Base-by-base conservation (phyloP, 1,139 yeast species). In the Hansenula sp. region DNA sequence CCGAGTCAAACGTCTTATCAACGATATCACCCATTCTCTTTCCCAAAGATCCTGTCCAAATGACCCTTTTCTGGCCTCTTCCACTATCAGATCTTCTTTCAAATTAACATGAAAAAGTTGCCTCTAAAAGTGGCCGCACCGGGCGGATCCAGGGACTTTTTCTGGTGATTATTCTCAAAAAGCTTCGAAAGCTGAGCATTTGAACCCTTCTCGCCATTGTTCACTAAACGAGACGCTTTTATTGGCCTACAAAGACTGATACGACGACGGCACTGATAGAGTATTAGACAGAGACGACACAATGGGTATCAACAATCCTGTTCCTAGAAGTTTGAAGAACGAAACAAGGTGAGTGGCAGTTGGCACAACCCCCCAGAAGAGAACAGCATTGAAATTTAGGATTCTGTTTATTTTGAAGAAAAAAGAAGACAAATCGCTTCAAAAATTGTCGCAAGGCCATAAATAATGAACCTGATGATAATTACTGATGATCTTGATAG, bases 271-370 rank as follows among this genome's bases (percentile, higher is more conserved):
- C 25, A 21, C 31, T 5, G 31, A 28, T 6, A 28, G 13, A 28
- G 31, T 5, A 28, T 28, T 12, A 28, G n/a, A 34, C 30, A 17
- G 49, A 19, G 9, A 12, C 13, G 9, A 12, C 13, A 35, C 43
- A 34, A 79, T 81, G 86, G 88, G 87, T 50, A 76, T 93, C 64
- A 93, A 91, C 68, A 93, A 93, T 76, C 99, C 99, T 37, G 79
- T 93, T 54, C 99, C 99, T 47, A 76, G 96, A 66, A 85, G 94
- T 61, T 76, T 93, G 61, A 83, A 80, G 61, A 81, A 84, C 65
- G 99, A 93, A 71, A 80, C 93, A 46, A 84, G 77, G 90, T 84
- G 78, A 54, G 91, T 80, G 17, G n/a, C 12, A 33, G n/a, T 31
- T 31, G 33, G 33, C 32, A 30, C 32, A 30, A 30, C 32, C 32